phyloP scores from a whole-genome alignment of 2,329 filamentous ascomycete species.

The Sphaerulina musiva region DNA sequence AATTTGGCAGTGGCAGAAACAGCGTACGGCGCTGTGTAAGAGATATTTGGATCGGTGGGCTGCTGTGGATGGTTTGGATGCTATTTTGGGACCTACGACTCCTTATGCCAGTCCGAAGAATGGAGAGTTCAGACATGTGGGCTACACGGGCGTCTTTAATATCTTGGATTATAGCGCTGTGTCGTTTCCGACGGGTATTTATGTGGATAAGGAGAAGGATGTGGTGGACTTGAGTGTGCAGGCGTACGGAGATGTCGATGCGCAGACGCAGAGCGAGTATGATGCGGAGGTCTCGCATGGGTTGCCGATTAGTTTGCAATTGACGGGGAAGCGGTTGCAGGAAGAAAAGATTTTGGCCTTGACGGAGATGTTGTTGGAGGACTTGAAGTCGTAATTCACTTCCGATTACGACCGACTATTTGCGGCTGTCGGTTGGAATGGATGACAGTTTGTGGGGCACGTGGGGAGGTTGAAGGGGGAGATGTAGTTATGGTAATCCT shows the following conservation, averaged over 20 bases:
- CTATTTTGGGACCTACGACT: conserved; percentile 43
- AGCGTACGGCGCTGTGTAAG: conserved; percentile 39
- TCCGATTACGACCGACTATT: no score
- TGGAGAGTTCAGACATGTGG: conserved; percentile 42
- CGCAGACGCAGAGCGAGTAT: conserved; percentile 33
- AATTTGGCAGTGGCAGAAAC: conserved; percentile 46
- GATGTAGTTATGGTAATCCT: no score
- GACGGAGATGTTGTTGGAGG: conserved; percentile 24
- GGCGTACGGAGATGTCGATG: conserved; percentile 36
- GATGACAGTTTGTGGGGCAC: no score
- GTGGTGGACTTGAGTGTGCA: conserved; percentile 21
- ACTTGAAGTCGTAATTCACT: conserved; percentile 13
- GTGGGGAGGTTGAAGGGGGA: no score
- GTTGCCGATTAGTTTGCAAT: conserved; percentile 36
- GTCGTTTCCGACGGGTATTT: conserved; percentile 40
- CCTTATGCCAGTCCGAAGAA: conserved; percentile 40
- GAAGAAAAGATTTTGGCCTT: conserved; percentile 36
- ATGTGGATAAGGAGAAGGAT: conserved; percentile 38
- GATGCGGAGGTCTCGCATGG: conserved; percentile 37
- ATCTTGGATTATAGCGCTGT: conserved; percentile 43
- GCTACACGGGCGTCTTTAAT: conserved; percentile 42
- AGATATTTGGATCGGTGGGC: conserved; percentile 43
- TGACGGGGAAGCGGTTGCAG: conserved; percentile 31
- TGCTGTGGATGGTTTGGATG: conserved; percentile 38
- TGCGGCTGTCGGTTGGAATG: no score